Conservation (phyloP, 192 early-diverging fungal species). For the Backusella parvicylindrica region DNA sequence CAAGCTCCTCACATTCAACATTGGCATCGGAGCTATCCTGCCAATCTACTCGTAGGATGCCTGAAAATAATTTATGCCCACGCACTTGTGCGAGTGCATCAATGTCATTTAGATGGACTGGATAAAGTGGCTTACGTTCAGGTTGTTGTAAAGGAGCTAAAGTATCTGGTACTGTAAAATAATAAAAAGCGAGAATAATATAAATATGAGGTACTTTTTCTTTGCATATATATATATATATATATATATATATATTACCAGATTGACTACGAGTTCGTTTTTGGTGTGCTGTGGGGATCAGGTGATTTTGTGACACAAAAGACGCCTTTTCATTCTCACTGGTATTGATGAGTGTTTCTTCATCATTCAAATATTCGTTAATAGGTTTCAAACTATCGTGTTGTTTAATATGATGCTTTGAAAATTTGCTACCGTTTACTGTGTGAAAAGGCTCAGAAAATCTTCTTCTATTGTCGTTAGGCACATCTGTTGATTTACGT, state of each 20-base stretch:
- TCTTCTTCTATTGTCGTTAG: not conserved
- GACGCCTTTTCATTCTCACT: not conserved
- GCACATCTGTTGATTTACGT: not conserved
- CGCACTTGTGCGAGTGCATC: slow-evolving; percentile 38
- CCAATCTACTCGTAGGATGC: slow-evolving; percentile 76
- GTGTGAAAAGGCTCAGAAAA: not conserved
- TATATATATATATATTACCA: too few relatives aligned
- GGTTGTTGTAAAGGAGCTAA: not conserved
- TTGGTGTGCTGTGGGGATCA: not conserved
- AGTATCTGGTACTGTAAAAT: not conserved
- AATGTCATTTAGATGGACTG: slow-evolving; percentile 42
- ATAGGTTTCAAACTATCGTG: not conserved
- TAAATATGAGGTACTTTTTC: too few relatives aligned
- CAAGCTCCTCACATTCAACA: slow-evolving; percentile 68
- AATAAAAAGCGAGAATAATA: not conserved
- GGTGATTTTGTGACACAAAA: slow-evolving; percentile 2
- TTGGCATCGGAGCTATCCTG: slow-evolving; percentile 81
- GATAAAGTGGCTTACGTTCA: slow-evolving; percentile 37
- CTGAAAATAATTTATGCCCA: slow-evolving; percentile 51
- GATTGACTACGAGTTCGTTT: slow-evolving; percentile 10
- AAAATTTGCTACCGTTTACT: not conserved
- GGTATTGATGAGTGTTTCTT: not conserved
- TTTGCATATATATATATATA: too few relatives aligned
- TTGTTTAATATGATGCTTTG: not conserved
- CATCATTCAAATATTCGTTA: not conserved